These are phyloP conservation scores for Polyporus tsugae DNA, from an alignment of 1,284 basidiomycete species.

Conservation along the genomic window DNA sequence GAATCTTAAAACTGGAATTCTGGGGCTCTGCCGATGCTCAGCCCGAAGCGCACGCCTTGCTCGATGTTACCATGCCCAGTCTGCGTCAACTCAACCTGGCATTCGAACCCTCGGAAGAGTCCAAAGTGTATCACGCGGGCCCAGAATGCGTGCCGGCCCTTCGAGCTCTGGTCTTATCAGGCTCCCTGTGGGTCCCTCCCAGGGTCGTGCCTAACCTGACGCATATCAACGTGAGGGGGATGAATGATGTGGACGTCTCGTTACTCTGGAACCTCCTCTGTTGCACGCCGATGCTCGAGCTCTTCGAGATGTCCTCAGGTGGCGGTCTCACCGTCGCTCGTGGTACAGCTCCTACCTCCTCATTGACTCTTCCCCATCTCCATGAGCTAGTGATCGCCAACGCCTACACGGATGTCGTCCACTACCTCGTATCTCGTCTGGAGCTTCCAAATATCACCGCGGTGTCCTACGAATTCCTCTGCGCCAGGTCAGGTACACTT, in stretches of 20 bases:
- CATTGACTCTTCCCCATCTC: neutral
- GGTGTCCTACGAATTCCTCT: no score
- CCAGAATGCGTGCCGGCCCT: neutral
- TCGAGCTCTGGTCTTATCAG: neutral
- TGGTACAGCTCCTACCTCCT: neutral
- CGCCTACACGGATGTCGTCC: neutral
- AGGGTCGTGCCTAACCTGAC: neutral
- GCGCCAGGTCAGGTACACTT: no score
- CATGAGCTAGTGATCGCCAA: neutral
- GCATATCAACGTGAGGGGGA: neutral
- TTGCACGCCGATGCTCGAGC: neutral
- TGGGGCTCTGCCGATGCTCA: neutral
- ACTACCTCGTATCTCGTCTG: neutral
- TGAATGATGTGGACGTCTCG: neutral
- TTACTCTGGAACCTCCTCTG: neutral
- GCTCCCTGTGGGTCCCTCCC: neutral
- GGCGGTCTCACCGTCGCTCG: neutral
- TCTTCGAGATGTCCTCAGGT: neutral
- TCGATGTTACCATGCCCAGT: neutral
- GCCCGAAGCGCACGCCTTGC: neutral
- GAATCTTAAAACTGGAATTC: neutral
- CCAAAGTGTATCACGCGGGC: no score
- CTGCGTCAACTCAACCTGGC: neutral
- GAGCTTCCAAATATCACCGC: neutral
- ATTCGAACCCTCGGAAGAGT: no score